Evolutionary conservation across 306 rosid genomes (phyloP), one percentile per base, ranked within the genome.

Genomic region (Abrus precatorius): DNA sequence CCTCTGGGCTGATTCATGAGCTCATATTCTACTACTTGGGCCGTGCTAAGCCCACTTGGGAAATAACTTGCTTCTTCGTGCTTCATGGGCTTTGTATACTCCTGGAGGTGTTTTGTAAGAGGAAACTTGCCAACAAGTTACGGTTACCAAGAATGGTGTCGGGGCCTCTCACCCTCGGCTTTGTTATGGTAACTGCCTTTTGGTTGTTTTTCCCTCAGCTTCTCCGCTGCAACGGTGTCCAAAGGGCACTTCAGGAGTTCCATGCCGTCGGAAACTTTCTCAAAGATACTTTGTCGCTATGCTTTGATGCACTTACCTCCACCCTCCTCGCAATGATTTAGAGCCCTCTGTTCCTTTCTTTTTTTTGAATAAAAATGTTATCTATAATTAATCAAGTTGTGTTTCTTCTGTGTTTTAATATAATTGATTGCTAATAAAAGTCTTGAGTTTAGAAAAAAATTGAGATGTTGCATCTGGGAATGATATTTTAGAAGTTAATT

Each of bases 1-100:
- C 85, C 7, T 91, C 95, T 0, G 95, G 88, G 3, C 7, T 89
- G 1, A 49, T 87, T 81, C 95, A 91, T 29, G 95, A 91, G 84
- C 76, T 89, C 56, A 64, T 86, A 0, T 83, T 73, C 43, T 89
- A 80, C 77, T 78, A 80, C 68, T 9, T 84, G 81, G 87, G 90
- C n/a, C 82, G 93, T 0, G 28, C 72, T 41, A 52, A 63, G 71
- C 95, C 93, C 28, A 87, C 85, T 0, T 87, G 91, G 92, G 83
- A 86, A 61, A 77, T 91, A 9, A 89, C 84, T 4, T 54, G 83
- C 3, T 91, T 89, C 84, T 91, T 91, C 63, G 0, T 87, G 1
- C 57, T 91, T 27, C 92, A 91, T 3, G 95, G 95, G 7, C 33
- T 83, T 6, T 79, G 89, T 45, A 7, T 88, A 28, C 0, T 3